Percentiles rank a stretch among this genome's conserved stretches.
Conservation (phyloP, 78 protist genomes). For the Speleostelium caveatum region DNA sequence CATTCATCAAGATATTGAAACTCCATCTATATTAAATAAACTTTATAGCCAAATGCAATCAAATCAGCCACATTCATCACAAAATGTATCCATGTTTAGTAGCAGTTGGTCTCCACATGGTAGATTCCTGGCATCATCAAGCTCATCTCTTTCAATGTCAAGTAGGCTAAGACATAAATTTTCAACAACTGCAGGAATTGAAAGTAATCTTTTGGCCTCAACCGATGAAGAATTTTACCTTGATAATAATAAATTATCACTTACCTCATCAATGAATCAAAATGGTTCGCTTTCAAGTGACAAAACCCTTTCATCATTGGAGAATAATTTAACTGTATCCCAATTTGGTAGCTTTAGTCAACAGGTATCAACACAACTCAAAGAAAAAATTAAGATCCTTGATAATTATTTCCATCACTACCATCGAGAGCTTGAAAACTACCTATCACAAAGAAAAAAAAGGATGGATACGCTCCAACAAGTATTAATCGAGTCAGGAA, state of each 20-base stretch:
- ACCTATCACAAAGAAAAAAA: constrained; percentile 40
- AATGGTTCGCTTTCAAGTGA: neutral
- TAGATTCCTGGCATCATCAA: constrained; percentile 49
- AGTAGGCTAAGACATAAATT: neutral
- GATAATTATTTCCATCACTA: constrained; percentile 69
- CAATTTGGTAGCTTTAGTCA: neutral
- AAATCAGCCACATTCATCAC: neutral
- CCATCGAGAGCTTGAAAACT: constrained; percentile 56
- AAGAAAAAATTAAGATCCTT: constrained; percentile 63
- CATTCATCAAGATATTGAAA: constrained; percentile 14
- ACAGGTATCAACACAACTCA: constrained; percentile 22
- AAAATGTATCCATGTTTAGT: neutral
- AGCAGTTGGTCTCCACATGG: constrained; percentile 70
- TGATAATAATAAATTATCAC: neutral
- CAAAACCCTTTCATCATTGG: neutral
- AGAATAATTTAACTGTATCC: no score
- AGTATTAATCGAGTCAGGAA: constrained; percentile 27
- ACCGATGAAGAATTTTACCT: constrained; percentile 23
- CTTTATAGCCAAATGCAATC: neutral
- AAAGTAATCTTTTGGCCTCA: neutral
- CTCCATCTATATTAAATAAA: neutral
- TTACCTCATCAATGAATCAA: neutral
- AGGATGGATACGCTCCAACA: constrained; percentile 44
- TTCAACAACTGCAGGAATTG: neutral
- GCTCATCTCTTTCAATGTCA: neutral